Percentiles rank a stretch among this genome's conserved stretches.
These are phyloP conservation scores for Pseudozyma thailandica DNA, from an alignment of 1,284 basidiomycete genomes.

Conservation along the genomic window DNA sequence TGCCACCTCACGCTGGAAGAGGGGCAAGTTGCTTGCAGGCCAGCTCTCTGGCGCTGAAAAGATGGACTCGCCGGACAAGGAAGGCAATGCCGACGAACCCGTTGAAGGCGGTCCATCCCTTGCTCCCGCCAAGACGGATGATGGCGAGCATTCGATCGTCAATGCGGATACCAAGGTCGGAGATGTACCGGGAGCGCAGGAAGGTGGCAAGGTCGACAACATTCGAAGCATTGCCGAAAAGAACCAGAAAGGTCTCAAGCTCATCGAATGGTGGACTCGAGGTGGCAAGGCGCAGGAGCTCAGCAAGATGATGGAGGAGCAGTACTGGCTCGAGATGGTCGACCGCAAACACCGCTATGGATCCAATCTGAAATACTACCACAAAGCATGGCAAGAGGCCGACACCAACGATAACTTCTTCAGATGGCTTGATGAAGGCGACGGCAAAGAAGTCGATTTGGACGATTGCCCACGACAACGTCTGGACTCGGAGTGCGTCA, in stretches of 20 bases:
- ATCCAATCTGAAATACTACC: constrained; percentile 62
- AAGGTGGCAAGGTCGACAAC: constrained; percentile 60
- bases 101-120: constrained; percentile 51
- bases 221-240: constrained; percentile 52
- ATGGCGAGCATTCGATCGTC: constrained; percentile 21
- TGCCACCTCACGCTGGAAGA: constrained; percentile 50
- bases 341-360: constrained; percentile 60
- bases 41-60: constrained; percentile 50
- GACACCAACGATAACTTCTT: constrained; percentile 61
- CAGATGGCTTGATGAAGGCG: constrained; percentile 77
- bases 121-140: constrained; percentile 7
- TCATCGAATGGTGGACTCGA: constrained; percentile 59
- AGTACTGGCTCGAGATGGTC: constrained; percentile 62
- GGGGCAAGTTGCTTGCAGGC: constrained; percentile 53
- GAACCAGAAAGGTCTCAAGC: constrained; percentile 42
- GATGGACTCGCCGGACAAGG: constrained; percentile 22
- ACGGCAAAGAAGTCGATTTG: constrained; percentile 76
- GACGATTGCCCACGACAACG: constrained; percentile 76
- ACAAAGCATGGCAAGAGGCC: constrained; percentile 47
- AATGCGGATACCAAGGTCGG: constrained; percentile 47
- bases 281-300: constrained; percentile 56
- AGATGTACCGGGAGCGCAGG: constrained; percentile 55
- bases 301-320: constrained; percentile 60
- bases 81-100: constrained; percentile 20
- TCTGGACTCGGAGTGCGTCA: constrained; percentile 74